Conservation (phyloP, 1,284 basidiomycete genomes). For the Sanghuangporus baumii region DNA sequence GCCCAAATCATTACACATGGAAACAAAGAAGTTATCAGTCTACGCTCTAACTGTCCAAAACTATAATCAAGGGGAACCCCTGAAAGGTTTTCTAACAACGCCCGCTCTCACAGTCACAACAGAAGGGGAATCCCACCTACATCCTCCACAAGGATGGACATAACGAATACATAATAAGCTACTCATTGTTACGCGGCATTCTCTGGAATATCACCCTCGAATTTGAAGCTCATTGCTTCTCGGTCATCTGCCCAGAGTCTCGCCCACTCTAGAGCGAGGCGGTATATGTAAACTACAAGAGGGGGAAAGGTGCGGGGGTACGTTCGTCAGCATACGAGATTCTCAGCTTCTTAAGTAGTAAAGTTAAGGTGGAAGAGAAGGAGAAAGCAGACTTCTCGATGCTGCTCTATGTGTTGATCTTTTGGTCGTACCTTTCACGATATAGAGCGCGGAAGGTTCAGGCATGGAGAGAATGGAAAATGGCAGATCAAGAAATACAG, state of each 20-base stretch:
- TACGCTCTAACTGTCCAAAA: not conserved
- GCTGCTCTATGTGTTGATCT: not conserved
- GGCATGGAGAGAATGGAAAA: not conserved
- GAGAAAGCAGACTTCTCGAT: not conserved
- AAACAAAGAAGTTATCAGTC: not conserved
- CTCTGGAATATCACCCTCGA: not conserved
- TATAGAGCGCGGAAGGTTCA: not conserved
- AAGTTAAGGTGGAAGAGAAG: not conserved
- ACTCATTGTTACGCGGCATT: not conserved
- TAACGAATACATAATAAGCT: conserved; percentile 16
- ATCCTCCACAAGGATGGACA: not conserved
- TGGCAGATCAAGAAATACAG: not conserved
- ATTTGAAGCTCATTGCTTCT: conserved; percentile 53
- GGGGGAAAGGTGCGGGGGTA: conserved; percentile 6
- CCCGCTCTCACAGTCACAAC: too few species aligned
- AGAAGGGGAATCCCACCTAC: too few species aligned
- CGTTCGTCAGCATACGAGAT: not conserved
- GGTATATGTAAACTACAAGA: conserved; percentile 73
- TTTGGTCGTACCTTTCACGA: not conserved
- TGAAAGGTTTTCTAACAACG: too few species aligned
- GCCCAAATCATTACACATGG: not conserved
- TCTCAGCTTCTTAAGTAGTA: not conserved
- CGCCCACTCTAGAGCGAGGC: conserved; percentile 86
- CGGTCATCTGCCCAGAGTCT: conserved; percentile 80
- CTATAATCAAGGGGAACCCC: too few species aligned